These are phyloP conservation scores for Verbascum thapsus DNA, from an alignment of 257 asterid species.

Conservation along the genomic window DNA sequence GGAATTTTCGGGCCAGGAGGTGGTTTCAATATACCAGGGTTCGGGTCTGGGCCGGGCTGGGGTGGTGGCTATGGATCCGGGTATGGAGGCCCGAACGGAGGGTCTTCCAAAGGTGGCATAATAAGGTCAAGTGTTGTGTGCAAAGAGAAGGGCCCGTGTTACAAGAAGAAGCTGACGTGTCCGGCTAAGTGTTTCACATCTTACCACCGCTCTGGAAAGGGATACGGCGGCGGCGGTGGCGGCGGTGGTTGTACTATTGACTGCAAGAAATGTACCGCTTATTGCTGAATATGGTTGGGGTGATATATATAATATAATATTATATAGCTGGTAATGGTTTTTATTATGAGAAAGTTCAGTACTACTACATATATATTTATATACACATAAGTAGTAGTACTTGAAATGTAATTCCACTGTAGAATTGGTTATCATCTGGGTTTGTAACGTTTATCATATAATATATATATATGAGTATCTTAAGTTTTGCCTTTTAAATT, in stretches of 20 bases:
- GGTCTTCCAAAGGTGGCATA: slow-evolving; percentile 48
- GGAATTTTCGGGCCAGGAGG: slow-evolving; percentile 56
- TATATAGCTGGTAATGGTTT: slow-evolving; percentile 18
- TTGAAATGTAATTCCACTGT: slow-evolving; percentile 28
- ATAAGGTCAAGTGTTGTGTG: slow-evolving; percentile 52
- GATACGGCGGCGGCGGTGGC: slow-evolving; percentile 84
- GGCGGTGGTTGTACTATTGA: slow-evolving; percentile 90
- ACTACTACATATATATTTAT: neutral
- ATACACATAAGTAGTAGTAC: neutral
- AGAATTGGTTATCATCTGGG: slow-evolving; percentile 6
- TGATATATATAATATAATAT: neutral
- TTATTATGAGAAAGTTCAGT: neutral
- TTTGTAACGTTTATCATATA: slow-evolving; percentile 23
- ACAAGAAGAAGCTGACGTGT: slow-evolving; percentile 66
- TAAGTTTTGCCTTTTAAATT: neutral
- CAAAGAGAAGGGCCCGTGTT: slow-evolving; percentile 70
- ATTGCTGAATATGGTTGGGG: slow-evolving; percentile 42
- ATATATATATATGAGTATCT: slow-evolving; percentile 6
- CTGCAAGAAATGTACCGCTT: slow-evolving; percentile 78
- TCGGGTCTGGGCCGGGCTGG: slow-evolving; percentile 56
- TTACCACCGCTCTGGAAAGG: slow-evolving; percentile 73
- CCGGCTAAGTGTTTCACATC: slow-evolving; percentile 88
- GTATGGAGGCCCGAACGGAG: slow-evolving; percentile 76
- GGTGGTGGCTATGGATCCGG: slow-evolving; percentile 73
- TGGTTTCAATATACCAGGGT: slow-evolving; percentile 71